Percentiles rank a stretch among this genome's conserved stretches.
phyloP scores from a whole-genome alignment of 1,284 basidiomycete genomes.

The Spongiforma sp. region DNA sequence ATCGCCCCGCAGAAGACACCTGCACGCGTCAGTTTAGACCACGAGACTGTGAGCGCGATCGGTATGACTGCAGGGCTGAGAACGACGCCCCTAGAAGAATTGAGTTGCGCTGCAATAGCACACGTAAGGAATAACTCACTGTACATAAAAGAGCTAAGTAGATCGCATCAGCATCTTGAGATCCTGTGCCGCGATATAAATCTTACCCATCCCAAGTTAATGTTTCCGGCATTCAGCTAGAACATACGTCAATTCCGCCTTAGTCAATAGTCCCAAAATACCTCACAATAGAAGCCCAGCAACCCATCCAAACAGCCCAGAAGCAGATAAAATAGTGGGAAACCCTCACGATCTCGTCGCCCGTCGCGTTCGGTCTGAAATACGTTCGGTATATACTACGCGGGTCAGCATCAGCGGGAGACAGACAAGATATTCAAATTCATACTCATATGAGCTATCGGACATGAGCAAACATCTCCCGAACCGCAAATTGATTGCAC shows the following conservation, averaged over 20 bases:
- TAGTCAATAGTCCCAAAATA: not conserved
- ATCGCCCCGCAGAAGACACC: conserved; percentile 50
- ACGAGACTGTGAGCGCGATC: conserved; percentile 52
- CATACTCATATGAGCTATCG: conserved; percentile 48
- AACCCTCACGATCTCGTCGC: conserved; percentile 54
- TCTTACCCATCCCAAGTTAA: conserved; percentile 51
- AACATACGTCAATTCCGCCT: conserved; percentile 4
- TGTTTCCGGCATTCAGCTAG: conserved; percentile 49
- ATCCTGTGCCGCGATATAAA: not conserved
- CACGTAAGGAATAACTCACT: conserved; percentile 36
- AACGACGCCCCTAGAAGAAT: conserved; percentile 45
- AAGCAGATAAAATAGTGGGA: conserved; percentile 61
- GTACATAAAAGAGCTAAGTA: conserved; percentile 49
- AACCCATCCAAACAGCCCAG: conserved; percentile 69
- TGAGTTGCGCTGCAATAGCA: not conserved
- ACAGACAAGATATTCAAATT: no score
- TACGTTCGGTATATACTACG: conserved; percentile 54
- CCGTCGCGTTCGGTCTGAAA: conserved; percentile 49
- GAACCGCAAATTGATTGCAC: conserved; percentile 22
- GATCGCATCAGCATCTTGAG: conserved; percentile 10
- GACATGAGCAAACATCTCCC: no score
- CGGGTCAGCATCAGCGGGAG: not conserved
- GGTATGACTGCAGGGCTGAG: conserved; percentile 55
- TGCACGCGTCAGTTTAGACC: conserved; percentile 49
- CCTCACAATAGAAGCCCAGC: conserved; percentile 52